Percentiles rank a stretch among this genome's conserved stretches.
Conservation (phyloP, 495 filamentous ascomycete species). For the Penicillium salamii region DNA sequence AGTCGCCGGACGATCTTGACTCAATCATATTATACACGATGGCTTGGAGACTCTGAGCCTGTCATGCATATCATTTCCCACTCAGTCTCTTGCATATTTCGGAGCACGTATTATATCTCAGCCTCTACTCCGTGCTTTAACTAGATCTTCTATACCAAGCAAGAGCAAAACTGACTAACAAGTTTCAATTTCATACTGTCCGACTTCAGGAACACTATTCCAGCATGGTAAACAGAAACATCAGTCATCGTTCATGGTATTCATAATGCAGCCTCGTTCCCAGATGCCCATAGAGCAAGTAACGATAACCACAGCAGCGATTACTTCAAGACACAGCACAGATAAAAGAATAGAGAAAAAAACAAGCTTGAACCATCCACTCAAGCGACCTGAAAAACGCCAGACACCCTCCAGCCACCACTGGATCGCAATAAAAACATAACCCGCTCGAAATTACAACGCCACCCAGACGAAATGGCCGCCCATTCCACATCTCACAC, state of each 20-base stretch:
- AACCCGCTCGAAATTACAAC: constrained; percentile 1
- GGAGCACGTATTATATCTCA: no score
- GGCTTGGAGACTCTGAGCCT: no score
- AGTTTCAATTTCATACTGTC: no score
- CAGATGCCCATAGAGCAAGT: background rate
- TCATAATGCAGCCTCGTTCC: no score
- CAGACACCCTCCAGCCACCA: constrained; percentile 19
- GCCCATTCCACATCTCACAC: constrained; percentile 8
- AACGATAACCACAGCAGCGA: no score
- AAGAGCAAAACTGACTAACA: no score
- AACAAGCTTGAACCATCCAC: background rate
- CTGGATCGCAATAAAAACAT: constrained; percentile 14
- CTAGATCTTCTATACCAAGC: no score
- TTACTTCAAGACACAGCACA: no score
- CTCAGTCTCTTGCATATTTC: no score
- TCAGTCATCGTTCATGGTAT: constrained; percentile 4
- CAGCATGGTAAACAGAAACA: background rate
- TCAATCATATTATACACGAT: background rate
- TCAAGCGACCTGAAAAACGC: constrained; percentile 11
- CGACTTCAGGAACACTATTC: no score
- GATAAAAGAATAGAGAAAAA: background rate
- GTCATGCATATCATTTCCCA: no score
- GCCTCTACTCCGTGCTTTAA: no score
- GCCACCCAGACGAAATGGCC: constrained; percentile 5
- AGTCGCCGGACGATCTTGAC: constrained; percentile 17